Evolutionary conservation across 768 basidiomycete species (phyloP).

Genomic region (Strobilomyces dryophilus): DNA sequence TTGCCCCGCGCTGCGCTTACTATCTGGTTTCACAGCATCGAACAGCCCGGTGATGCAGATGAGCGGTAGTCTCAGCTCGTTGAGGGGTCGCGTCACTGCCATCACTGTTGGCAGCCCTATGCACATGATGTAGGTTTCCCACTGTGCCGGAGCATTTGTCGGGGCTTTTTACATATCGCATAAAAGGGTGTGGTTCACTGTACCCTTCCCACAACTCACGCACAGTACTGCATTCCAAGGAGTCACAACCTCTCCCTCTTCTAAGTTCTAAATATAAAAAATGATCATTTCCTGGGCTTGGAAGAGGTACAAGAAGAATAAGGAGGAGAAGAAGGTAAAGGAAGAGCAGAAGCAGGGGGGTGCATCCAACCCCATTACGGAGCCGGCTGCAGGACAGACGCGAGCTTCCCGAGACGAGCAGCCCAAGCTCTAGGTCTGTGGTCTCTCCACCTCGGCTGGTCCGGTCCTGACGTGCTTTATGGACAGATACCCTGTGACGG

Average conservation of each 20-base stretch:
- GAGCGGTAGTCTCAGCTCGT: neutral
- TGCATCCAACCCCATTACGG: neutral
- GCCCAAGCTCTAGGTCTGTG: slow-evolving; percentile 11
- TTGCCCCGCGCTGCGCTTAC: neutral
- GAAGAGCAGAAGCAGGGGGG: slow-evolving; percentile 8
- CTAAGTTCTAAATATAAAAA: neutral
- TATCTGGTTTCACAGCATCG: neutral
- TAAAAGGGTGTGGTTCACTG: slow-evolving; percentile 5
- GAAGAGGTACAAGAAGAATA: slow-evolving; percentile 27
- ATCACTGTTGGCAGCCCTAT: neutral
- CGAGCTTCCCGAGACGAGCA: neutral
- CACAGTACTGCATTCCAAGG: neutral
- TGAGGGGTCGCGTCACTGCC: neutral
- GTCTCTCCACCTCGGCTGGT: neutral
- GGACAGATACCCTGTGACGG: neutral
- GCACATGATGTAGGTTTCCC: neutral
- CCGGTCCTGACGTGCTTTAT: neutral
- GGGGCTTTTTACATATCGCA: neutral
- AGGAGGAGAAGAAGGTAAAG: slow-evolving; percentile 15
- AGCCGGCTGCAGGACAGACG: neutral
- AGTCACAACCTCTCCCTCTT: neutral
- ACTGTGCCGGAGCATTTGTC: neutral
- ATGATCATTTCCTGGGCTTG: slow-evolving; percentile 16
- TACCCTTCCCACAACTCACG: neutral
- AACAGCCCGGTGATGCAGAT: neutral